Percentiles rank a stretch among this genome's conserved stretches.
phyloP scores from a whole-genome alignment of 2,329 filamentous ascomycete species.

The Huntiella bhutanensis region DNA sequence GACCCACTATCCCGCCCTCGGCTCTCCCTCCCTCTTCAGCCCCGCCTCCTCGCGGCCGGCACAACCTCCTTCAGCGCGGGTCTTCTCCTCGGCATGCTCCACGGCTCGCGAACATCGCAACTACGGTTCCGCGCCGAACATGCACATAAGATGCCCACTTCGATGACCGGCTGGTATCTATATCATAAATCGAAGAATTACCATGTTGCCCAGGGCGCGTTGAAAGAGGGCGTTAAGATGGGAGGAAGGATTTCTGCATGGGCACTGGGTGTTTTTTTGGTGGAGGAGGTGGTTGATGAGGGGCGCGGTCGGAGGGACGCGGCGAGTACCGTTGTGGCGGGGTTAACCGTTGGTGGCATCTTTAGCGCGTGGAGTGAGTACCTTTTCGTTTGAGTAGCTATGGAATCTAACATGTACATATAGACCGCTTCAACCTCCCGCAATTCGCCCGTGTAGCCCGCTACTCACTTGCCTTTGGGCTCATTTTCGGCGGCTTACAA shows the following conservation, averaged over 20 bases:
- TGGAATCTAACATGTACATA: not conserved
- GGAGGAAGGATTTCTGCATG: conserved; percentile 52
- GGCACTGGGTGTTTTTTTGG: conserved; percentile 55
- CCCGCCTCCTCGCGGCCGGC: conserved; percentile 47
- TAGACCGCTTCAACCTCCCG: conserved; percentile 63
- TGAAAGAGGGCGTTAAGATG: conserved; percentile 62
- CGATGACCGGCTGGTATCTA: conserved; percentile 82
- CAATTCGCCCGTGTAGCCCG: conserved; percentile 62
- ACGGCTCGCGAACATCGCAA: conserved; percentile 55
- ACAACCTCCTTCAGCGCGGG: conserved; percentile 48
- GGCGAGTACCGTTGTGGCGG: conserved; percentile 63
- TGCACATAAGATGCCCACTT: conserved; percentile 74
- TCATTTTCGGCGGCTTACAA: conserved; percentile 65
- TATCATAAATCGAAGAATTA: conserved; percentile 99
- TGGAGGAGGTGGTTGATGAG: conserved; percentile 73
- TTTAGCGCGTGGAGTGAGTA: conserved; percentile 72
- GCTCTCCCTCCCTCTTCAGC: conserved; percentile 42
- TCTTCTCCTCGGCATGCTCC: conserved; percentile 47
- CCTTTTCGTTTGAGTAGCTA: not conserved
- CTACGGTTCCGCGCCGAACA: conserved; percentile 89
- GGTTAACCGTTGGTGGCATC: conserved; percentile 62
- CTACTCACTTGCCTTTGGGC: conserved; percentile 58
- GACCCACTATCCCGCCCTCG: conserved; percentile 19
- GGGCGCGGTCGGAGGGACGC: conserved; percentile 54
- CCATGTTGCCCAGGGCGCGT: conserved; percentile 55